A percentile compares a stretch with the other conserved stretches of the same genome.
phyloP scores from a whole-genome alignment of 768 basidiomycete species.

The Serendipita sp. region DNA sequence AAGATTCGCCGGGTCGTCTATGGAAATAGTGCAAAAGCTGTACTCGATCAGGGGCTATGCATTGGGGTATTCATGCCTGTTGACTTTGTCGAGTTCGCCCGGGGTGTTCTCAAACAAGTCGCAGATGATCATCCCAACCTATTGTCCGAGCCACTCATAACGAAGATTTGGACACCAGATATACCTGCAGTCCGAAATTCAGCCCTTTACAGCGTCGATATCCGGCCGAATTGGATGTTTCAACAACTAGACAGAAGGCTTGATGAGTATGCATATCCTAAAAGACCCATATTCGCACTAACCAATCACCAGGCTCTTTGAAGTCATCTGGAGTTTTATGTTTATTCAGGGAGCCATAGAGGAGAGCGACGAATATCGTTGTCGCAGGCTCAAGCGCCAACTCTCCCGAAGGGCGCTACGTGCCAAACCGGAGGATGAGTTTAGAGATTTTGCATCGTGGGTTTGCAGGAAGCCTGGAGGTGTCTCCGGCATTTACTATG shows the following conservation, averaged over 20 bases:
- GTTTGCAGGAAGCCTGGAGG: background rate
- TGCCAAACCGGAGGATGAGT: background rate
- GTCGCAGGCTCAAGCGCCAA: background rate
- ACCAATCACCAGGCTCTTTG: background rate
- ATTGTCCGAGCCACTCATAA: background rate
- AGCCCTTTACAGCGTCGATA: background rate
- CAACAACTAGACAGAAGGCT: constrained; percentile 4
- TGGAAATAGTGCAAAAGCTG: background rate
- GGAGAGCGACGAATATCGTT: background rate
- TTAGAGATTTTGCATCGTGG: background rate
- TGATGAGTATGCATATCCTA: constrained; percentile 1
- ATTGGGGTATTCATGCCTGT: background rate
- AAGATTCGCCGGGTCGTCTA: background rate
- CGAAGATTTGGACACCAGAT: background rate
- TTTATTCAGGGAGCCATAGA: background rate
- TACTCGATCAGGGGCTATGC: background rate
- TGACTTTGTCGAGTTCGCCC: background rate
- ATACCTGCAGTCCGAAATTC: background rate
- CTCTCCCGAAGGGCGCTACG: background rate
- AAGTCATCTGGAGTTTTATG: background rate
- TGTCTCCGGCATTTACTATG: background rate
- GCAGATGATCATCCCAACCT: background rate
- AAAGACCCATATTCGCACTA: background rate
- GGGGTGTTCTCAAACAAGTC: background rate
- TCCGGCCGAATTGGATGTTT: background rate